Base-by-base conservation (phyloP, 2,329 filamentous ascomycete genomes). In the Colletotrichum orbiculare region DNA sequence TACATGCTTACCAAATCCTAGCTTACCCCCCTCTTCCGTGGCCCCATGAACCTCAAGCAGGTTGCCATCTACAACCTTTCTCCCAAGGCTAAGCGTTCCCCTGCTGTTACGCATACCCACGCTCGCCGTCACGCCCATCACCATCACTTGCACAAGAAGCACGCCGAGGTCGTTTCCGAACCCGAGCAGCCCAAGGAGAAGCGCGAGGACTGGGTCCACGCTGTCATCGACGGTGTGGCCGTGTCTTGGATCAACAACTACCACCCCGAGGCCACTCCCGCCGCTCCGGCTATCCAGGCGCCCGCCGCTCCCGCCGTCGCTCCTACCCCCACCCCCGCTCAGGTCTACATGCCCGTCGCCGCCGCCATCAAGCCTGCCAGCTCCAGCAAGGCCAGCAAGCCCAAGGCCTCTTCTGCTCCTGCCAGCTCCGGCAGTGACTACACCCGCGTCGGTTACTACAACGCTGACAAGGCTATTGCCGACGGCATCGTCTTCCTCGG, bases 11-110 rank as follows among this genome's bases (percentile, higher is more conserved):
- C 37, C 45, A 46, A 9, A 37, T 33, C 11, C 1, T 65, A 93
- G 90, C 81, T 94, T 37, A 92, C 90, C 1, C 76, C 92, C 67
- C 89, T 93, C 74, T 83, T 94, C 72, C 89, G 91, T 69, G 92
- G 91, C 3, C 91, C 91, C 1, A 75, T 92, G 70, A 78, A 85
- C 43, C 74, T 94, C 38, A 87, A 87, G 72, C 84, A 91, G 69
- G 82, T 93, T 59, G 91, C 90, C 10, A 88, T 89, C 59, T 94
- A 93, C 76, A 83, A 81, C 49, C 83, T 87, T n/a, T 79, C 79
- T 25, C 69, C 73, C 33, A 73, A 68, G 41, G 69, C 71, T 52
- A 72, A 74, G 71, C 75, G 75, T 53, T 69, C 70, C 17, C 64
- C 72, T 12, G 43, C 53, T n/a, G 58, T 66, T 42, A 70, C 70